Percentiles rank a stretch among this genome's conserved stretches.
Evolutionary conservation across 257 asterid genomes (phyloP).

Genomic region (Paraleonurus japonicus): DNA sequence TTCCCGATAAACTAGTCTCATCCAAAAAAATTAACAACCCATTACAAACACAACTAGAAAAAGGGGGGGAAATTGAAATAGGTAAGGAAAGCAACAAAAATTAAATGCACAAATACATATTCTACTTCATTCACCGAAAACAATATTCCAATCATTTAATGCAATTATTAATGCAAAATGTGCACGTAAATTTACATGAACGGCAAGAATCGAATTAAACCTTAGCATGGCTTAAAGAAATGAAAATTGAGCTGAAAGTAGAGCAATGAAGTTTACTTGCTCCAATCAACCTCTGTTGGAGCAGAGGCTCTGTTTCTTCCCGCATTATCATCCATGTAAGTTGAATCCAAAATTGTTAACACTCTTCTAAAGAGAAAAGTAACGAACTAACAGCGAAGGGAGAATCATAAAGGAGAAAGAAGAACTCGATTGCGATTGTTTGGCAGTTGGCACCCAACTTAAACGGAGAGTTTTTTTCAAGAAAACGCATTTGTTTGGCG

Average conservation of each 20-base stretch:
- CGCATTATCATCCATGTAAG: constrained; percentile 48
- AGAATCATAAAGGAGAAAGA: background rate
- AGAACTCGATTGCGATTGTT: background rate
- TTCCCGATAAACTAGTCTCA: background rate
- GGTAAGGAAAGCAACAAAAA: background rate
- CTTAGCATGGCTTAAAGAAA: constrained; percentile 3
- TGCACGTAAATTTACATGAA: background rate
- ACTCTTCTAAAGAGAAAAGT: background rate
- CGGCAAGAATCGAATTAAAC: background rate
- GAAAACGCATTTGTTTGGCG: background rate
- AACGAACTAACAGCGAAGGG: background rate
- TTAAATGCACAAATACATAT: background rate
- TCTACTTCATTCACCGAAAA: background rate
- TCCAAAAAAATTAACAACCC: background rate
- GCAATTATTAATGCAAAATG: constrained; percentile 5
- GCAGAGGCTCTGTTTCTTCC: constrained; percentile 30
- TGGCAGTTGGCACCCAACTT: background rate
- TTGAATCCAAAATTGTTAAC: background rate
- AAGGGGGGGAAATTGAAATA: background rate
- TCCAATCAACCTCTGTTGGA: constrained; percentile 77
- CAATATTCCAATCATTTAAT: background rate
- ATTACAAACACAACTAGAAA: background rate
- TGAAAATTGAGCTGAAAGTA: background rate
- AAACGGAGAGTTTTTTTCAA: background rate
- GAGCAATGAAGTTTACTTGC: constrained; percentile 54